Conservation (phyloP, 805 yeast genomes). For the Tanozyma kutaoensis region DNA sequence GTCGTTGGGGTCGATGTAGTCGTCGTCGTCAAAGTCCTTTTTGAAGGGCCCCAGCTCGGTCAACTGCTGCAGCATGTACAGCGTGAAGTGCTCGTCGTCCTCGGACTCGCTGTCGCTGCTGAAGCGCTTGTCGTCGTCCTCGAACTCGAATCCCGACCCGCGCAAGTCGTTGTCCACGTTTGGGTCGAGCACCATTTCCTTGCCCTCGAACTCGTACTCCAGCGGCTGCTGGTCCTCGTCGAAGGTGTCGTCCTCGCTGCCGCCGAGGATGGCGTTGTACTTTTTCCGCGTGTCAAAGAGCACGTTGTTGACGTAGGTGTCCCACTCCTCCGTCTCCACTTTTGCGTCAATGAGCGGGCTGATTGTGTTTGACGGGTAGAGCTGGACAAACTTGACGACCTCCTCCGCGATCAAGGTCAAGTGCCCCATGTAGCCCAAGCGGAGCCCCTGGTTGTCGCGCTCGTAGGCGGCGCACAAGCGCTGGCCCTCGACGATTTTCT, state of each 20-base stretch:
- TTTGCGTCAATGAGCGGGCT: constrained; percentile 19
- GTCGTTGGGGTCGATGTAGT: constrained; percentile 69
- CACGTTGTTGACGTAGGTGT: constrained; percentile 66
- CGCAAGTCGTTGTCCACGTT: constrained; percentile 15
- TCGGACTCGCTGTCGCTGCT: constrained; percentile 20
- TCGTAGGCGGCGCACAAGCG: constrained; percentile 18
- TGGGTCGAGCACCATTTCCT: constrained; percentile 18
- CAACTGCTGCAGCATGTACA: constrained; percentile 68
- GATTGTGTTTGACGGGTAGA: constrained; percentile 10
- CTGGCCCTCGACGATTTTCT: constrained; percentile 31
- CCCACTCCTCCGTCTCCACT: constrained; percentile 47
- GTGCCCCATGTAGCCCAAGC: constrained; percentile 19
- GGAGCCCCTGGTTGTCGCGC: constrained; percentile 11
- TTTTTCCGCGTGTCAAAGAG: constrained; percentile 84
- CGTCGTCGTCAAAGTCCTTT: constrained; percentile 35
- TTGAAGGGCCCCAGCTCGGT: constrained; percentile 28
- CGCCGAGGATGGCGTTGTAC: constrained; percentile 89
- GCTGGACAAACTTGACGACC: constrained; percentile 16
- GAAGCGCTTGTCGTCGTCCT: constrained; percentile 5
- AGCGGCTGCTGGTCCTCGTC: constrained; percentile 11
- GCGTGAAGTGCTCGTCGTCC: constrained; percentile 39
- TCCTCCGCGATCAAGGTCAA: constrained; percentile 18
- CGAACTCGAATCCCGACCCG: constrained; percentile 12
- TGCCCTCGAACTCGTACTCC: constrained; percentile 6
- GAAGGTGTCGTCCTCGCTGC: constrained; percentile 27